Base-by-base conservation (phyloP, 208 protist genomes). In the Leishmania guyanensis region DNA sequence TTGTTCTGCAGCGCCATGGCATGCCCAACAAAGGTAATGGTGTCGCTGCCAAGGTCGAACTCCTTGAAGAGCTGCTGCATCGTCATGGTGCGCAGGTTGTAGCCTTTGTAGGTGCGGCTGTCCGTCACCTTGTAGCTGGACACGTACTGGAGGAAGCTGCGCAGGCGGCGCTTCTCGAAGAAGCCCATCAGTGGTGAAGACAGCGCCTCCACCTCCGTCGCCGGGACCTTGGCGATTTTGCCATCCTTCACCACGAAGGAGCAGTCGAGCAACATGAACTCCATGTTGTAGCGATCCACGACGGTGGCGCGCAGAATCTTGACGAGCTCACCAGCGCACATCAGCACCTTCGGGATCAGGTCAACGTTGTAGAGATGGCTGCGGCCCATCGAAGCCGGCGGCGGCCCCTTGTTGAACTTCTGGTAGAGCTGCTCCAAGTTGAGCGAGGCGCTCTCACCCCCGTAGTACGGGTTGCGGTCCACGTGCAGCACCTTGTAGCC, bases 391-490 rank as follows among this genome's bases (percentile, higher is more conserved):
- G 77, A 79, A 5, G 72, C 85, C 26, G 94, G 91, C 33, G 93
- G 92, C 10, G 90, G 84, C 48, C 85, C 91, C 81, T 96, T 98
- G 83, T 92, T 89, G 77, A 99, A 99, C 84, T 99, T 97, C 82
- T 99, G 83, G 87, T 97, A 99, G 9, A 99, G 86, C 90, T 99
- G 99, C 53, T 97, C 91, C 48, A 99, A 91, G 88, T 99, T 99
- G 6, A 99, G 90, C 14, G 99, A 99, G 20, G 99, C 99, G 85
- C 91, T 98, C 79, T 99, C 99, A 58, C 98, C 99, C 82, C 99
- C 99, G 88, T 99, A 99, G 93, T 99, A 99, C 29, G 96, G 84
- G 90, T 99, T 99, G 81, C 99, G 95, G 88, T 99, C 99, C 86
- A 99, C 98, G 81, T 99, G 99, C 43, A 99, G 93, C 12, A 99